A percentile compares a stretch with the other conserved stretches of the same genome.
phyloP scores from a whole-genome alignment of 352 stramenopile genomes.

The Pythium apleroticum region DNA sequence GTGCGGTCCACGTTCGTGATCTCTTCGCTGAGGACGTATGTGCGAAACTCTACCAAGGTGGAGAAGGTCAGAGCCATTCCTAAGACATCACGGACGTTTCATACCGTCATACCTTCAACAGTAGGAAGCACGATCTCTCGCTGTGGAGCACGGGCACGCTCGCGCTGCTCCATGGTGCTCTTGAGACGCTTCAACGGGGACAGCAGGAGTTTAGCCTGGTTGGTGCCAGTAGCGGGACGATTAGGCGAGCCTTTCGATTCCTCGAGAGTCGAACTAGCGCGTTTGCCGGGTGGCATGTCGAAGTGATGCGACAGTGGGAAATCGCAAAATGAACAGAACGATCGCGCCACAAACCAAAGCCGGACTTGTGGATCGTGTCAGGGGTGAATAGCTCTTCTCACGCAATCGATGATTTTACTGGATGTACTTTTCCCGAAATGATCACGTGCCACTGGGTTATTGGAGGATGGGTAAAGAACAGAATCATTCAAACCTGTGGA shows the following conservation, averaged over 20 bases:
- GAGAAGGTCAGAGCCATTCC: background rate
- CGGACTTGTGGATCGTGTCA: too few relatives aligned
- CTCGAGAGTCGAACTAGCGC: slow-evolving; percentile 6
- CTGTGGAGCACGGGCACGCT: slow-evolving; percentile 2
- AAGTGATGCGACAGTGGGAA: background rate
- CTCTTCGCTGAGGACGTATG: slow-evolving; percentile 11
- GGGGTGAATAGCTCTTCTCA: too few relatives aligned
- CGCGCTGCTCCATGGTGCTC: slow-evolving; percentile 9
- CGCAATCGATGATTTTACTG: too few relatives aligned
- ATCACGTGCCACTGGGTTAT: too few relatives aligned
- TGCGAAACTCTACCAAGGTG: slow-evolving; percentile 12
- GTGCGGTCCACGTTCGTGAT: background rate
- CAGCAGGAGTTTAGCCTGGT: slow-evolving; percentile 4
- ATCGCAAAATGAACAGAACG: background rate
- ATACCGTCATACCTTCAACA: slow-evolving; percentile 11
- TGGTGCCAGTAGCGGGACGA: slow-evolving; percentile 5
- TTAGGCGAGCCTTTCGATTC: slow-evolving; percentile 11
- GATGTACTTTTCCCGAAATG: too few relatives aligned
- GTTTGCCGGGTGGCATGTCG: slow-evolving; percentile 5
- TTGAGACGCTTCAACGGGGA: slow-evolving; percentile 16
- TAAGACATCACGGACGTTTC: background rate
- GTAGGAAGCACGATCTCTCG: slow-evolving; percentile 16
- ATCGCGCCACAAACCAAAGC: too few relatives aligned
- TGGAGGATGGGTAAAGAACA: too few relatives aligned
- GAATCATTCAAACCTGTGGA: too few relatives aligned